Evolutionary conservation across 1,139 yeast species (phyloP).

Genomic region (Pichia kudriavzevii): DNA sequence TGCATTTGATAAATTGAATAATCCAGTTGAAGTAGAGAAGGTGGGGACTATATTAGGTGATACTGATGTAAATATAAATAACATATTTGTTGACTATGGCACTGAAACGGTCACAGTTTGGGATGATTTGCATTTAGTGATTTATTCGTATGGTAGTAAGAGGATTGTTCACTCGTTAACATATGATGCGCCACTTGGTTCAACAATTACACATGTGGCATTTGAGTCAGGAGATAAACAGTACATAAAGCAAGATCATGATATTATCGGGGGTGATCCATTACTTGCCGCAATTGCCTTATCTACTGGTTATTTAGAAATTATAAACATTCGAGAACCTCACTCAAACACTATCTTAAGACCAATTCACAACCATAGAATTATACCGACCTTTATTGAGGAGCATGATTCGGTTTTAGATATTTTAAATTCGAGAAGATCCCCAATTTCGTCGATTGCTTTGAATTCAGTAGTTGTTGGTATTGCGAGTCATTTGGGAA

Average conservation of each 20-base stretch:
- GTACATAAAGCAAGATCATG: slow-evolving; percentile 13
- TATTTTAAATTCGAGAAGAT: slow-evolving; percentile 10
- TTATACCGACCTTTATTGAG: slow-evolving; percentile 18
- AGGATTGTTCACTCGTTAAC: slow-evolving; percentile 2
- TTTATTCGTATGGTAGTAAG: slow-evolving; percentile 16
- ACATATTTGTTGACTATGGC: slow-evolving; percentile 45
- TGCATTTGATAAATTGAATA: slow-evolving; percentile 14
- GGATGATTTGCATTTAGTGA: slow-evolving; percentile 25
- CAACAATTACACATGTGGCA: slow-evolving; percentile 9
- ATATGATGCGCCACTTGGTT: slow-evolving; percentile 6
- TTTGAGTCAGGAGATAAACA: slow-evolving; percentile 20
- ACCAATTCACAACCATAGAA: slow-evolving; percentile 14
- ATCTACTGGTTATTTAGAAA: slow-evolving; percentile 30
- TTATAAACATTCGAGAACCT: slow-evolving; percentile 34
- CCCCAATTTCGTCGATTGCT: slow-evolving; percentile 18
- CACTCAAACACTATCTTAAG: slow-evolving; percentile 14
- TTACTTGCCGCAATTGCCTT: slow-evolving; percentile 41
- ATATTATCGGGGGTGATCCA: slow-evolving; percentile 50
- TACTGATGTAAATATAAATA: background rate
- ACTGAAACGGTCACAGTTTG: slow-evolving; percentile 35
- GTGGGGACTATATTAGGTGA: slow-evolving; percentile 8
- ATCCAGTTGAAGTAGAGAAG: slow-evolving; percentile 7
- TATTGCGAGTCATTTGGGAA: slow-evolving; percentile 56
- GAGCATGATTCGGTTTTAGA: slow-evolving; percentile 15
- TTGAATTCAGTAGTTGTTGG: slow-evolving; percentile 22